phyloP scores from a whole-genome alignment of 73 alveolate species.

The Paramecium biaurelia region DNA sequence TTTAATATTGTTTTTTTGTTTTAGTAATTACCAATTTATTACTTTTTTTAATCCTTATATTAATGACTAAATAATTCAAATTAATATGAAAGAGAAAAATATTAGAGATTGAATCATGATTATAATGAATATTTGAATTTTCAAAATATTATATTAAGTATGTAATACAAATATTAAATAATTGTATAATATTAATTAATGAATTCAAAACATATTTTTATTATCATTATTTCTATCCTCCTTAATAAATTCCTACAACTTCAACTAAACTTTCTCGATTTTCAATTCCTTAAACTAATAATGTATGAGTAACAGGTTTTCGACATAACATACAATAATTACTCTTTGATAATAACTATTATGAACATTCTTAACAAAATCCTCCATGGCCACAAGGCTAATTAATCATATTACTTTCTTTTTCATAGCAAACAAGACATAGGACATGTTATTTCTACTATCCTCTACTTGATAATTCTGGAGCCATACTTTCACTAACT shows the following conservation, averaged over 20 bases:
- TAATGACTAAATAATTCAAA: not conserved
- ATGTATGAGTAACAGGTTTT: slow-evolving; percentile 13
- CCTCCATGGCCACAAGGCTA: slow-evolving; percentile 54
- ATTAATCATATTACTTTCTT: slow-evolving; percentile 35
- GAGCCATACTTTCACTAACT: slow-evolving; percentile 1
- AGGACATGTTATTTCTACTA: not conserved
- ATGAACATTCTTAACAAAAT: not conserved
- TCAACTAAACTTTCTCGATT: slow-evolving; percentile 18
- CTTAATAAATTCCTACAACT: not conserved
- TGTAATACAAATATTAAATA: not conserved
- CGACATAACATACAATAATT: slow-evolving; percentile 12
- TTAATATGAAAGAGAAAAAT: too few relatives aligned
- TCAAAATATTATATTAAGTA: too few relatives aligned
- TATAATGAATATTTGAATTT: too few relatives aligned
- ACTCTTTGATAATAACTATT: not conserved
- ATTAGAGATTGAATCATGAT: not conserved
- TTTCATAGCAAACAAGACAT: slow-evolving; percentile 39
- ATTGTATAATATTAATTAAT: not conserved
- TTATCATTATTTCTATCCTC: not conserved
- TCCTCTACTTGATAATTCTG: slow-evolving; percentile 30
- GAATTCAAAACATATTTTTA: not conserved
- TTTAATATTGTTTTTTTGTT: not conserved
- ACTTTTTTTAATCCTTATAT: not conserved
- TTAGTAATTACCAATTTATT: not conserved
- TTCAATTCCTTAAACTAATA: not conserved